Base-by-base conservation (phyloP, 768 basidiomycete genomes). In the Lactifluus echinatus region DNA sequence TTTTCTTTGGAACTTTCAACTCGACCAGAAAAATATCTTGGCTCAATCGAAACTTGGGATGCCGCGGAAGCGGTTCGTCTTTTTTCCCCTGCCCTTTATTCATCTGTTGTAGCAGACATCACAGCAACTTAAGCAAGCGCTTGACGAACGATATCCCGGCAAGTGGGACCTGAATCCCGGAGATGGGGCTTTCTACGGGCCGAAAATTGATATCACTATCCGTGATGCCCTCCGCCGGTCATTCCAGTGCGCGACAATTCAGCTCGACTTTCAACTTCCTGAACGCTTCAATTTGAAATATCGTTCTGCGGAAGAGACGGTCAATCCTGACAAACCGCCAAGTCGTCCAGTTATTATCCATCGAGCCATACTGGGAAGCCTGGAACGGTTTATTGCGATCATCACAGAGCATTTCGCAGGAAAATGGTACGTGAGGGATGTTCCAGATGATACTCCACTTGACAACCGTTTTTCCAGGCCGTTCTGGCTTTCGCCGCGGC, bases 141-240 rank as follows among this genome's bases (percentile, higher is more conserved):
- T 99, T 50, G 89, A 98, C 34, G 85, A 84, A 65, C 80, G 82
- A 56, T 87, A 93, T 64, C 82, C 91, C 0, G 93, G 90, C 46
- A 79, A 88, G 63, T 99, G 96, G 96, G 80, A 84, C 53, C 71
- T 94, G 56, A 96, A 96, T 71, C 89, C 90, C 8, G 95, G 93
- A 44, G 96, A 99, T 66, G 96, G 96, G 49, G 96, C 96, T 10
- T 99, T 99, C 80, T 99, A 99, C 73, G 96, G 96, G 0, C 96
- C 96, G 62, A 98, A 98, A 77, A 95, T 97, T 66, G 96, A 98
- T 72, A 95, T 99, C 74, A 92, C 89, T 58, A 88, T 98, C 68
- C 82, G 84, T 24, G 96, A 99, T 66, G 94, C 96, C 0, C 77
- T 98, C 23, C 82, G 79, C 36, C 84, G 96, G 45, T 91, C 92